Evolutionary conservation across 108 stramenopile species (phyloP).

Genomic region (Asterionellopsis glacialis): DNA sequence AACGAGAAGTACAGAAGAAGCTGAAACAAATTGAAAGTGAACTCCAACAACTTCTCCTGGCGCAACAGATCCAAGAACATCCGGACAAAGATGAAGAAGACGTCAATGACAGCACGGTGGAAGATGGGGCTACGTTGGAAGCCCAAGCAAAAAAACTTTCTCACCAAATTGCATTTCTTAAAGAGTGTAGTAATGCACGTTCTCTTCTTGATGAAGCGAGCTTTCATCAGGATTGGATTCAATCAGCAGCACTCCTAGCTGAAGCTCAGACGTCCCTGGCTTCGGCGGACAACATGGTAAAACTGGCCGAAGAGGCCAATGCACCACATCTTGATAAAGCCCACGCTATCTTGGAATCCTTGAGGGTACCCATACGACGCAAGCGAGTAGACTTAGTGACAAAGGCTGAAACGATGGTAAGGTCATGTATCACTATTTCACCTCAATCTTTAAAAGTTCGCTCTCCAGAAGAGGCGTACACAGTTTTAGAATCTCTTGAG

Average conservation of each 20-base stretch:
- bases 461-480: no score
- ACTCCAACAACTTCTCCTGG: constrained; percentile 9
- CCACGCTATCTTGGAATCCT: constrained; percentile 20
- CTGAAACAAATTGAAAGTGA: constrained; percentile 36
- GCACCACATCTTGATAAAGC: constrained; percentile 8
- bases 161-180: constrained; percentile 27
- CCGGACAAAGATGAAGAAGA: not conserved
- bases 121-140: not conserved
- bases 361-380: constrained; percentile 26
- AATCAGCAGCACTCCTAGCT: constrained; percentile 19
- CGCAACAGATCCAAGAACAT: constrained; percentile 2
- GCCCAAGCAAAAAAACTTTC: constrained; percentile 7
- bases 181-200: constrained; percentile 39
- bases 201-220: constrained; percentile 28
- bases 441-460: no score
- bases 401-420: constrained; percentile 21
- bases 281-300: constrained; percentile 2
- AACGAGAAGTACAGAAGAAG: constrained; percentile 32
- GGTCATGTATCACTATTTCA: constrained; percentile 20
- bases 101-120: not conserved
- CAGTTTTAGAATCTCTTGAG: no score
- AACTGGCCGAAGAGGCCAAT: not conserved
- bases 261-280: constrained; percentile 13
- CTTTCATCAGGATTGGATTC: constrained; percentile 22
- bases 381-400: constrained; percentile 33